Conservation (phyloP, 805 yeast species). For the Wilhelminamyces savonicus region DNA sequence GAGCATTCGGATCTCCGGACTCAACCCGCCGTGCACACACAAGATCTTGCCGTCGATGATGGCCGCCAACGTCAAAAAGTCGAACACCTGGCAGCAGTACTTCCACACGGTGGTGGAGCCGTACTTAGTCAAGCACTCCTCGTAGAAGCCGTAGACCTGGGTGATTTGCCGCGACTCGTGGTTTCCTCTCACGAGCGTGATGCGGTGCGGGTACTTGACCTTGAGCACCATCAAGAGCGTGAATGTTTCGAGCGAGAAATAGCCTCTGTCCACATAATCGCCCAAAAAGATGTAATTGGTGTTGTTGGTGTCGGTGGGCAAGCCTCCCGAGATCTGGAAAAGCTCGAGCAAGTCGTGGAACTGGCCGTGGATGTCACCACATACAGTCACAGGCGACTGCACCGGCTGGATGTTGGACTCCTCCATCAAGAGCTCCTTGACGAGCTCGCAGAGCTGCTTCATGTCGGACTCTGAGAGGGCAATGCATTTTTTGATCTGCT, state of each 20-base stretch:
- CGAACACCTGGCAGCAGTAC: constrained; percentile 94
- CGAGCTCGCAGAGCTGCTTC: constrained; percentile 94
- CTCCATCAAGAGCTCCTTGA: constrained; percentile 91
- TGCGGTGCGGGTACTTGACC: constrained; percentile 77
- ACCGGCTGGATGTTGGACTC: constrained; percentile 94
- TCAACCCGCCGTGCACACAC: constrained; percentile 96
- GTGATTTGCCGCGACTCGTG: constrained; percentile 97
- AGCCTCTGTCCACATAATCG: constrained; percentile 97
- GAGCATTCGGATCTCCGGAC: constrained; percentile 95
- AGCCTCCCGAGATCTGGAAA: constrained; percentile 87
- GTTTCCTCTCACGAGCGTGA: constrained; percentile 94
- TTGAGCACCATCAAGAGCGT: constrained; percentile 90
- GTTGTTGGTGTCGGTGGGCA: constrained; percentile 70
- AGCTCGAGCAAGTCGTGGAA: constrained; percentile 90
- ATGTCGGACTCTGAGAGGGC: constrained; percentile 86
- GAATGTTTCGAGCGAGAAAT: constrained; percentile 88
- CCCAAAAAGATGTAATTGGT: constrained; percentile 77
- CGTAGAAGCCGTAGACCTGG: constrained; percentile 98
- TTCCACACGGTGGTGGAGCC: constrained; percentile 96
- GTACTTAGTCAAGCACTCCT: constrained; percentile 87
- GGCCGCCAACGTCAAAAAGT: constrained; percentile 89
- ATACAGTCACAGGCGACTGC: constrained; percentile 86
- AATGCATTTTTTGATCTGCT: constrained; percentile 84
- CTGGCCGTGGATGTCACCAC: constrained; percentile 98
- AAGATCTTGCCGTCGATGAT: constrained; percentile 90